Evolutionary conservation across 2,329 filamentous ascomycete species (phyloP).

Genomic region (Cladosporium sp.): DNA sequence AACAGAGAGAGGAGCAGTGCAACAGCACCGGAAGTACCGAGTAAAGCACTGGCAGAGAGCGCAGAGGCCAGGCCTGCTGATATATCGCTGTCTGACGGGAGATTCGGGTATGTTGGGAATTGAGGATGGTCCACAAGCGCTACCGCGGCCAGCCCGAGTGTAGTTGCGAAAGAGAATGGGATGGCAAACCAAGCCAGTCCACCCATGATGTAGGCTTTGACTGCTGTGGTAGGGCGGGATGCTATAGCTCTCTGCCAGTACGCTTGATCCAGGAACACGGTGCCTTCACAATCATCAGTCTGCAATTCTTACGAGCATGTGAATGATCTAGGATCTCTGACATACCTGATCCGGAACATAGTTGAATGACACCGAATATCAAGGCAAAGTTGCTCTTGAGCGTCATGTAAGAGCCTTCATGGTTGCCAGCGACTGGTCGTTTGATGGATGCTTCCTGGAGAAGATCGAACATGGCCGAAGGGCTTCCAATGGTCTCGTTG

Average conservation of each 20-base stretch:
- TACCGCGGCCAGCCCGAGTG: conserved; percentile 41
- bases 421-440: conserved; percentile 37
- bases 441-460: conserved; percentile 34
- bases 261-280: conserved; percentile 41
- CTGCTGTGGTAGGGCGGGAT: conserved; percentile 34
- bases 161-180: conserved; percentile 45
- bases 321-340: conserved; percentile 37
- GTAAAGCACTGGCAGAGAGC: conserved; percentile 20
- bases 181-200: conserved; percentile 48
- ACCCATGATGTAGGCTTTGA: conserved; percentile 38
- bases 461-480: conserved; percentile 38
- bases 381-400: conserved; percentile 31
- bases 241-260: conserved; percentile 47
- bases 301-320: no score
- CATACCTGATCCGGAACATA: conserved; percentile 32
- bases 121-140: conserved; percentile 41
- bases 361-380: conserved; percentile 41
- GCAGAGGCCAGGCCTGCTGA: conserved; percentile 24
- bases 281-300: no score
- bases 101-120: conserved; percentile 39
- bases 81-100: conserved; percentile 18
- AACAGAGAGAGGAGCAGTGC: conserved; percentile 19
- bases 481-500: conserved; percentile 37
- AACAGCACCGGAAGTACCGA: conserved; percentile 23
- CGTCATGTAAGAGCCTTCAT: conserved; percentile 39